Evolutionary conservation across 305 asterid species (phyloP).

Genomic region (Fraxinus dipetala): DNA sequence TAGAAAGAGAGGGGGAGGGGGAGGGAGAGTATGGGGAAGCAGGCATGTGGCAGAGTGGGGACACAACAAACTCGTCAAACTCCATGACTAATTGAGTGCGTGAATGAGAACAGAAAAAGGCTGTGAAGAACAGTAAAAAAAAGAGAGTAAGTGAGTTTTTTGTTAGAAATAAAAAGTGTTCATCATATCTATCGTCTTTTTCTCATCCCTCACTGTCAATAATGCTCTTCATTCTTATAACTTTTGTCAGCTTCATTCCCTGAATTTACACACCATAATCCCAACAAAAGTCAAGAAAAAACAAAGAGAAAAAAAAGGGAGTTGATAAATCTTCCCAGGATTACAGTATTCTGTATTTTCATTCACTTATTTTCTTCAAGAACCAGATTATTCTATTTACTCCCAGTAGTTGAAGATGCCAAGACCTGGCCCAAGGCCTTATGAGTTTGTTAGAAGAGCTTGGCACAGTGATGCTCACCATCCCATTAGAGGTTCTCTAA

Average conservation of each 20-base stretch:
- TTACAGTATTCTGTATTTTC: not conserved
- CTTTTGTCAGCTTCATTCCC: constrained; percentile 13
- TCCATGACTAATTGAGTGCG: constrained; percentile 19
- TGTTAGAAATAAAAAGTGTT: not conserved
- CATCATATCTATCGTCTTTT: not conserved
- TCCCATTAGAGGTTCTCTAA: constrained; percentile 86
- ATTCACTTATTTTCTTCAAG: not conserved
- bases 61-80: constrained; percentile 30
- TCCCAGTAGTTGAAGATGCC: constrained; percentile 47
- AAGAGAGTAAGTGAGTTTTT: too few relatives aligned
- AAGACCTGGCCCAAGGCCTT: constrained; percentile 85
- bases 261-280: constrained; percentile 9
- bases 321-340: not conserved
- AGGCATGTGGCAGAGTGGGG: constrained; percentile 62
- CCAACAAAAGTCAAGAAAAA: not conserved
- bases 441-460: constrained; percentile 87
- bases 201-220: constrained; percentile 11
- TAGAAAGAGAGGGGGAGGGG: too few relatives aligned
- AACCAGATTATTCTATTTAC: not conserved
- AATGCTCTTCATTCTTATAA: constrained; percentile 9
- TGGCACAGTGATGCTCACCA: constrained; percentile 91
- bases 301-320: not conserved
- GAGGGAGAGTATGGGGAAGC: constrained; percentile 45
- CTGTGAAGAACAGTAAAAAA: not conserved
- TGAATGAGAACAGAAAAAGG: constrained; percentile 10